These are phyloP conservation scores for Penicillium herquei DNA, from an alignment of 495 filamentous ascomycete genomes.

Conservation along the genomic window DNA sequence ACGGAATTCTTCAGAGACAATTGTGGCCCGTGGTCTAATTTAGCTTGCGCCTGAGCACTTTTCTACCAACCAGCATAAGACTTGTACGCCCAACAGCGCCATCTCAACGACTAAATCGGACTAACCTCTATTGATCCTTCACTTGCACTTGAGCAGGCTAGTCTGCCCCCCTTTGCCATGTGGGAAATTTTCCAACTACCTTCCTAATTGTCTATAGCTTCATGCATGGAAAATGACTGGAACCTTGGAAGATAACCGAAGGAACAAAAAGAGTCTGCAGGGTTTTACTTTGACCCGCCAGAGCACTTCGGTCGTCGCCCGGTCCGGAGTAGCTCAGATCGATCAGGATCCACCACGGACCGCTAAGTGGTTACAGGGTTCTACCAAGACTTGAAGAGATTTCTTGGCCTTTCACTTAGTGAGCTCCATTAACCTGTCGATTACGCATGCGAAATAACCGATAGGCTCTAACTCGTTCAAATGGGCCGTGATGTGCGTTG, in stretches of 20 bases:
- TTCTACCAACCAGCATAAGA: conserved; percentile 1
- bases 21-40: neutral
- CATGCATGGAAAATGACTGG: neutral
- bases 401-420: too few relatives aligned
- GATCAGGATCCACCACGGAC: neutral
- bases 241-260: too few relatives aligned
- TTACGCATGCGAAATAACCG: neutral
- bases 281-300: neutral
- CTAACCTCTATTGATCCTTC: neutral
- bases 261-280: neutral
- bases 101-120: neutral
- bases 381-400: neutral
- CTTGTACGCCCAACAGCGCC: neutral
- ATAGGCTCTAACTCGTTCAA: neutral
- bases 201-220: neutral
- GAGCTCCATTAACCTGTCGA: neutral
- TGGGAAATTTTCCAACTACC: neutral
- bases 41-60: conserved; percentile 1
- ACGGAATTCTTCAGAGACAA: neutral
- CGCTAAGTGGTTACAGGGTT: neutral
- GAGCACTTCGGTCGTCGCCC: too few relatives aligned
- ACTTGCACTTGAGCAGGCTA: neutral
- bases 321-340: neutral
- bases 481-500: neutral
- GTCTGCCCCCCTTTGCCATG: neutral